Percentiles rank a stretch among this genome's conserved stretches.
Conservation (phyloP, 1,284 basidiomycete species). For the Exobasidium cylindrosporum region DNA sequence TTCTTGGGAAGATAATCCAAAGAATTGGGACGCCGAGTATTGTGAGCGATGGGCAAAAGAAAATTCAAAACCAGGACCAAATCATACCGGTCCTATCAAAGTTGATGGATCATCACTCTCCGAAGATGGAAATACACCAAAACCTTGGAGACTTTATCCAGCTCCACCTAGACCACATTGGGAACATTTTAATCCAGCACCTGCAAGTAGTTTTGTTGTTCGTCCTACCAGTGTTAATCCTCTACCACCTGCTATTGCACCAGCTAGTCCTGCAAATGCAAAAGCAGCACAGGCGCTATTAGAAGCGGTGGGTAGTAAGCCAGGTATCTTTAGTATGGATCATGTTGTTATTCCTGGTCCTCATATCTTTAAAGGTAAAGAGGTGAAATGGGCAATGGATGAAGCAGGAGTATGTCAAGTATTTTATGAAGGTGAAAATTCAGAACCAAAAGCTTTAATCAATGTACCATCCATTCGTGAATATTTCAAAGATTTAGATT, state of each 20-base stretch:
- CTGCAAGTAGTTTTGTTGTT: slow-evolving; percentile 48
- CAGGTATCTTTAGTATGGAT: slow-evolving; percentile 42
- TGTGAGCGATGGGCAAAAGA: slow-evolving; percentile 24
- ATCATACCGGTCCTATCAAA: slow-evolving; percentile 26
- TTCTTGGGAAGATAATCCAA: slow-evolving; percentile 51
- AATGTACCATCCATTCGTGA: slow-evolving; percentile 82
- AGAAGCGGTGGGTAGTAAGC: slow-evolving; percentile 49
- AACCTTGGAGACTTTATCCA: slow-evolving; percentile 53
- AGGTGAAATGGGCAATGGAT: slow-evolving; percentile 41
- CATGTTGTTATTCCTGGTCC: slow-evolving; percentile 35
- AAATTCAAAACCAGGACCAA: neutral
- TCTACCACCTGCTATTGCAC: slow-evolving; percentile 47
- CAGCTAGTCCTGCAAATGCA: slow-evolving; percentile 51
- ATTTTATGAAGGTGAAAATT: slow-evolving; percentile 27
- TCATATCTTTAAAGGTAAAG: slow-evolving; percentile 26
- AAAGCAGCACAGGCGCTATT: slow-evolving; percentile 48
- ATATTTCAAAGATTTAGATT: slow-evolving; percentile 96
- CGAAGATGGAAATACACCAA: slow-evolving; percentile 25
- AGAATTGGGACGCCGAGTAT: slow-evolving; percentile 55
- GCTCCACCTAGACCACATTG: slow-evolving; percentile 53
- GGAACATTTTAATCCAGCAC: slow-evolving; percentile 53
- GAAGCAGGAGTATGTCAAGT: slow-evolving; percentile 51
- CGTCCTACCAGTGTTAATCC: slow-evolving; percentile 38
- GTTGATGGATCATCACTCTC: slow-evolving; percentile 47
- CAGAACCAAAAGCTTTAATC: slow-evolving; percentile 63